A percentile compares a stretch with the other conserved stretches of the same genome.
These are phyloP conservation scores for Fusarium oxysporum DNA, from an alignment of 2,329 filamentous ascomycete genomes.

Conservation along the genomic window DNA sequence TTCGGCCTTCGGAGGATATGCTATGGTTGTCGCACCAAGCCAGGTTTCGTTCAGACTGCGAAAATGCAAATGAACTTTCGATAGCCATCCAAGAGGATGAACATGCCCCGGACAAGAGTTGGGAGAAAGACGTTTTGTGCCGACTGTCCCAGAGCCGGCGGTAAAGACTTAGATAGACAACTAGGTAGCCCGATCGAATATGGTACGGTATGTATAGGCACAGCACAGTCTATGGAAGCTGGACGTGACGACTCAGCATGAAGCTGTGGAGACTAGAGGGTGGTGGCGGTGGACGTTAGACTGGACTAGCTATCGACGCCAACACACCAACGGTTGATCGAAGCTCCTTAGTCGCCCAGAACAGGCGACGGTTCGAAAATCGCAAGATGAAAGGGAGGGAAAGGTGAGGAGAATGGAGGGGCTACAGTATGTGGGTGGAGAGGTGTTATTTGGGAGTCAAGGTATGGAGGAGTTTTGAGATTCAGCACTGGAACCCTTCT, in stretches of 20 bases:
- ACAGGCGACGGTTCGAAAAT: conserved; percentile 42
- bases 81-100: conserved; percentile 55
- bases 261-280: conserved; percentile 44
- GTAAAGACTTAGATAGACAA: conserved; percentile 30
- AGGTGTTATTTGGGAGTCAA: conserved; percentile 49
- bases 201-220: conserved; percentile 12
- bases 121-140: conserved; percentile 18
- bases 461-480: conserved; percentile 43
- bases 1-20: conserved; percentile 56
- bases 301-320: conserved; percentile 45
- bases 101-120: conserved; percentile 11
- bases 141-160: conserved; percentile 16
- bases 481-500: conserved; percentile 40
- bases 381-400: conserved; percentile 40
- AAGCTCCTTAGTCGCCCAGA: conserved; percentile 43
- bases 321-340: conserved; percentile 47
- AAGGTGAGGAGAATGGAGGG: conserved; percentile 48
- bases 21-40: conserved; percentile 60
- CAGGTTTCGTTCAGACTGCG: conserved; percentile 56
- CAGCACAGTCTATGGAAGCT: conserved; percentile 26
- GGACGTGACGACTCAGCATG: conserved; percentile 38
- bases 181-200: conserved; percentile 28
- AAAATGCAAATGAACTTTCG: conserved; percentile 58
- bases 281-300: conserved; percentile 45
- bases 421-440: conserved; percentile 42